phyloP scores from a whole-genome alignment of 1,284 basidiomycete species.

The Crepidotus sp. region DNA sequence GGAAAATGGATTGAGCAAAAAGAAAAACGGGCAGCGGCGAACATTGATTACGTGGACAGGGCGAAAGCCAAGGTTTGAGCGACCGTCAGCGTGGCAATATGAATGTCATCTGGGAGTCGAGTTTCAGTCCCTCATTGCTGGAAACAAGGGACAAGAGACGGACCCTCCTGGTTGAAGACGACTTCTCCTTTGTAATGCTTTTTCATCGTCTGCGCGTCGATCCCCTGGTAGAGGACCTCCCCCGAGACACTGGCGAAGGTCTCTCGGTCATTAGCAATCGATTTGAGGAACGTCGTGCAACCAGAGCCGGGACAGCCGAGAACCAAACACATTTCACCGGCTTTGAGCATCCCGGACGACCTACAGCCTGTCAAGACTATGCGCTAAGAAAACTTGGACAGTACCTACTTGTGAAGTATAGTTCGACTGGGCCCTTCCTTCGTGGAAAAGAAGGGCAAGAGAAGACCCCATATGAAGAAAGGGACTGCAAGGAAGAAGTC shows the following conservation, averaged over 20 bases:
- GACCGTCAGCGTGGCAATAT: constrained; percentile 72
- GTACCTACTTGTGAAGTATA: constrained; percentile 56
- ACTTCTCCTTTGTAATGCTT: constrained; percentile 76
- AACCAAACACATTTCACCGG: constrained; percentile 61
- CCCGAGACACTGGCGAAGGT: constrained; percentile 56
- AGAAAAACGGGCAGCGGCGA: not conserved
- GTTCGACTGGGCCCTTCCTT: constrained; percentile 38
- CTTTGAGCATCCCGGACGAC: constrained; percentile 67
- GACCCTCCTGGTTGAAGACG: constrained; percentile 74
- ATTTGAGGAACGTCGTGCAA: constrained; percentile 73
- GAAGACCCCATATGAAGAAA: constrained; percentile 37
- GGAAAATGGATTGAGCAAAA: not conserved
- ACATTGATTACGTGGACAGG: constrained; percentile 36
- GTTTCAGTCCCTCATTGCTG: not conserved
- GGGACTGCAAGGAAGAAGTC: constrained; percentile 51
- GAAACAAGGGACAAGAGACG: constrained; percentile 10
- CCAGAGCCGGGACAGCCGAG: constrained; percentile 78
- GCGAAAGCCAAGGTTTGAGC: constrained; percentile 63
- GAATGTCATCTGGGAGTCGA: constrained; percentile 54
- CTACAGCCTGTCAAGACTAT: constrained; percentile 26
- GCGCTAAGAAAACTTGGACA: not conserved
- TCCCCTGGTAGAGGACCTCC: constrained; percentile 69
- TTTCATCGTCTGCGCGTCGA: constrained; percentile 54
- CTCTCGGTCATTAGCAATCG: constrained; percentile 62
- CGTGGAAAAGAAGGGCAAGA: constrained; percentile 43